Base-by-base conservation (phyloP, 345 rosid genomes). In the Citrus trifoliata region DNA sequence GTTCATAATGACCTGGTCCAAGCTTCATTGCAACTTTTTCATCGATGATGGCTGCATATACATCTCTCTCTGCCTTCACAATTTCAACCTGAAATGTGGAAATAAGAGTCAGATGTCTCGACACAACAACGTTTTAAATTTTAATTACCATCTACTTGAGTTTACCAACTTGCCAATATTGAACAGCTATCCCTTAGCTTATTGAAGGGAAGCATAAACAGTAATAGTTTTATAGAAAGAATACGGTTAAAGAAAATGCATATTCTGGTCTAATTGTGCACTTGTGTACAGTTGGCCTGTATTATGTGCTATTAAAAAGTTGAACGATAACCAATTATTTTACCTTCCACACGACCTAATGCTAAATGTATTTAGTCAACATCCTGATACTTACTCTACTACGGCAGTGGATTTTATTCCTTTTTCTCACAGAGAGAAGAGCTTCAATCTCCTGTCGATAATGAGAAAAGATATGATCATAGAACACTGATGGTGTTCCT, bases 401-500 rank as follows among this genome's bases (percentile, higher is more conserved):
- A 63, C 99, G 88, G 72, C 99, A 95, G 76, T 92, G 87, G 89
- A 95, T 83, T 79, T 90, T 84, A 77, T 93, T 86, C 72, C 91
- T 87, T 83, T 79, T 93, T 81, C 99, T 88, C 69, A 93, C 35
- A 75, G 98, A 88, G 60, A 95, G 76, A 46, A 95, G 95, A 70
- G 91, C 79, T 67, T 88, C 86, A 27, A 95, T 91, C 82, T 92
- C 97, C 10, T 93, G 88, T 24, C 24, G 88, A 82, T 92, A 84
- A 78, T 88, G 85, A 62, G 96, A 92, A 83, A 88, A 92, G 71
- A 93, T 19, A 82, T 95, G 99, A 69, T 95, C 98, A 83, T 80
- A 92, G 87, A 93, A 95, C 62, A 95, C 95, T 0, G 98, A 88
- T 18, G 99, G 99, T 28, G 98, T 95, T 83, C 99, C 99, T 75